These are phyloP conservation scores for Galerina marginata DNA, from an alignment of 768 basidiomycete genomes.

Conservation along the genomic window DNA sequence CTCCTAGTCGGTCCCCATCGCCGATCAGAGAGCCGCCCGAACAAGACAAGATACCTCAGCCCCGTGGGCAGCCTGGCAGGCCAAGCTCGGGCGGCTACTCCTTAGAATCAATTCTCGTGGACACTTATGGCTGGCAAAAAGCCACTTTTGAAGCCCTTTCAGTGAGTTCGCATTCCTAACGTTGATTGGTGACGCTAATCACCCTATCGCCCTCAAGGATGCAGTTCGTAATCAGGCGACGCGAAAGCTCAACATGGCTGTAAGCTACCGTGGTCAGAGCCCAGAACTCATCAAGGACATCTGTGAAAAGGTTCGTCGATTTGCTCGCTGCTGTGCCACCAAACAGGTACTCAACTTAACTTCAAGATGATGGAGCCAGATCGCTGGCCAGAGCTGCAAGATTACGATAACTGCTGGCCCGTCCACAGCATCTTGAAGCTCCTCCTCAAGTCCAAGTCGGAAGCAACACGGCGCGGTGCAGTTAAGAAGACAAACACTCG, in stretches of 20 bases:
- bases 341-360: too few relatives aligned
- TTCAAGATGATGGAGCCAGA: neutral
- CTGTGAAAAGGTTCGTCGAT: neutral
- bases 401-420: slow-evolving; percentile 11
- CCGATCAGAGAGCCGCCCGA: neutral
- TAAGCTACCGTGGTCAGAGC: neutral
- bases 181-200: neutral
- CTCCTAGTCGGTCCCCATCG: neutral
- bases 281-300: neutral
- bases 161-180: neutral
- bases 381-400: neutral
- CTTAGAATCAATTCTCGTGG: neutral
- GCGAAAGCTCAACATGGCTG: neutral
- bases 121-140: neutral
- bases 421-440: slow-evolving; percentile 9
- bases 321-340: neutral
- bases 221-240: neutral
- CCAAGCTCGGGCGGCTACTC: neutral
- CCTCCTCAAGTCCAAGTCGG: slow-evolving; percentile 5
- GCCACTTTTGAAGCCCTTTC: neutral
- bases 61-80: slow-evolving; percentile 1
- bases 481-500: too few relatives aligned
- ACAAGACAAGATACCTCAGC: slow-evolving; percentile 3
- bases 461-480: neutral
- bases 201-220: neutral